phyloP scores from a whole-genome alignment of 202 grass and related monocot species.

The Carex sylvatica region DNA sequence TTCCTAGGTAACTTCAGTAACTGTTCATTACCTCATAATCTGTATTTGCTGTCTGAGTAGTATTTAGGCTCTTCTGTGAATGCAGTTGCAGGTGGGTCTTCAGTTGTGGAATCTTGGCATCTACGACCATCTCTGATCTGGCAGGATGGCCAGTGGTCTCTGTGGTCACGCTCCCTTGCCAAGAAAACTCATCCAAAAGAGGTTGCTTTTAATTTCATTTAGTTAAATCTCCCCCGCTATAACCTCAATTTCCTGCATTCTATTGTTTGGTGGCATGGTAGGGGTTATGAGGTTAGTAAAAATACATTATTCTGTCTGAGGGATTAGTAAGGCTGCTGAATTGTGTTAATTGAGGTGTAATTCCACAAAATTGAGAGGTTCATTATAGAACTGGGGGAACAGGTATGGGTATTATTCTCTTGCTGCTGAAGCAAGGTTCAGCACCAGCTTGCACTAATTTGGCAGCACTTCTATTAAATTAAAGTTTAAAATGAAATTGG shows the following conservation, averaged over 20 bases:
- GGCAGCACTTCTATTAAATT: not conserved
- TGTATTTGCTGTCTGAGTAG: not conserved
- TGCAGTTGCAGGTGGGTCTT: slow-evolving; percentile 50
- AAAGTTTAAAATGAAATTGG: not conserved
- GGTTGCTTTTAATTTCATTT: slow-evolving; percentile 40
- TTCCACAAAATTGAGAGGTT: not conserved
- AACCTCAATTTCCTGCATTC: not conserved
- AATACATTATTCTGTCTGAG: not conserved
- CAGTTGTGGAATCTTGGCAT: slow-evolving; percentile 56
- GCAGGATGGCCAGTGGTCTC: slow-evolving; percentile 81
- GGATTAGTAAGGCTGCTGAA: not conserved
- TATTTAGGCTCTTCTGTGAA: slow-evolving; percentile 19
- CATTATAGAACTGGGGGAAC: not conserved
- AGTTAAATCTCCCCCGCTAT: not conserved
- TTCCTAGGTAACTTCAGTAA: slow-evolving; percentile 55
- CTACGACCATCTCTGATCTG: slow-evolving; percentile 83
- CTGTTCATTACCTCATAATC: not conserved
- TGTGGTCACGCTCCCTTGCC: slow-evolving; percentile 50
- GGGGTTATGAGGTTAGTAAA: not conserved
- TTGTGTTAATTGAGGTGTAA: not conserved
- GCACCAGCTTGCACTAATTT: not conserved
- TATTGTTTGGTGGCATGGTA: not conserved
- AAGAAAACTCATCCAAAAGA: slow-evolving; percentile 56
- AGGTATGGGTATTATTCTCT: not conserved
- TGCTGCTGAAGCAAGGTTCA: not conserved